A percentile compares a stretch with the other conserved stretches of the same genome.
Evolutionary conservation across 306 rosid species (phyloP).

Genomic region (Vigna reflexopilosa): DNA sequence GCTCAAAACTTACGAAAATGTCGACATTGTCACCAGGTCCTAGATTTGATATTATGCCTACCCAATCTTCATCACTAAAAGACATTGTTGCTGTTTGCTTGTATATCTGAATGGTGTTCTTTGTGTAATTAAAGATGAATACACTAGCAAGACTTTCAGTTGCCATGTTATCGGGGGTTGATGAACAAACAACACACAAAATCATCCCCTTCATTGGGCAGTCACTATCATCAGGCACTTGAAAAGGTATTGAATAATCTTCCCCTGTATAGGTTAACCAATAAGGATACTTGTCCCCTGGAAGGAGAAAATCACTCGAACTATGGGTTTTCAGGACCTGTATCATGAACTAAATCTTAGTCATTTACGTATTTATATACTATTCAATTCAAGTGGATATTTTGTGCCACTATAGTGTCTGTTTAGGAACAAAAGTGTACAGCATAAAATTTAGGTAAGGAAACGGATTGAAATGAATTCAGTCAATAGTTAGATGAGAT

Average conservation of each 20-base stretch:
- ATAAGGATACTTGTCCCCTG: constrained; percentile 27
- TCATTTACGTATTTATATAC: not conserved
- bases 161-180: not conserved
- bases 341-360: not conserved
- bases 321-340: not conserved
- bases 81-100: constrained; percentile 25
- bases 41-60: not conserved
- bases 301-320: constrained; percentile 2
- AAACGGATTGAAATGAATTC: constrained; percentile 8
- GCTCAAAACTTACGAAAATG: not conserved
- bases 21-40: constrained; percentile 27
- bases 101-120: constrained; percentile 22
- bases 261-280: constrained; percentile 11
- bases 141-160: not conserved
- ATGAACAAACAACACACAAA: constrained; percentile 20
- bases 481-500: not conserved
- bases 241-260: not conserved
- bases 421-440: not conserved
- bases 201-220: constrained; percentile 6
- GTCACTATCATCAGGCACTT: constrained; percentile 8
- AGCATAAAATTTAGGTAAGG: not conserved
- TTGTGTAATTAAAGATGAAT: constrained; percentile 25
- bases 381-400: not conserved
- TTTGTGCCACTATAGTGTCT: not conserved
- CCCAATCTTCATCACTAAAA: constrained; percentile 35